Percentiles rank a stretch among this genome's conserved stretches.
These are phyloP conservation scores for Pulveroboletus sp. DNA, from an alignment of 768 basidiomycete species.

Conservation along the genomic window DNA sequence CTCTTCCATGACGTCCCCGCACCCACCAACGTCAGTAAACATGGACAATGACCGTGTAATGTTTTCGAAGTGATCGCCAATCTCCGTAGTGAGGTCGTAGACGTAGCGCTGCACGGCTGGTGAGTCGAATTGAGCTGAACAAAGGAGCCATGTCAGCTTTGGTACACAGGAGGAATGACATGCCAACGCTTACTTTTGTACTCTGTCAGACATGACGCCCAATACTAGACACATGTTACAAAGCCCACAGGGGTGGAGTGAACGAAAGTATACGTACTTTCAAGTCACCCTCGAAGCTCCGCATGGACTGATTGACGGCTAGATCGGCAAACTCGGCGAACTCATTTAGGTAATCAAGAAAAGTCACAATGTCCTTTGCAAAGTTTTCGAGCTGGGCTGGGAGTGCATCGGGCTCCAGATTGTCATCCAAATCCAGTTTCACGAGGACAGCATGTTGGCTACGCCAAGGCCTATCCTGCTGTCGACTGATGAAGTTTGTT, in stretches of 20 bases:
- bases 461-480: slow-evolving; percentile 30
- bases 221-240: slow-evolving; percentile 36
- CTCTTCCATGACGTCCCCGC: slow-evolving; percentile 6
- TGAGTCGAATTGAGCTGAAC: slow-evolving; percentile 44
- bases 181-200: slow-evolving; percentile 37
- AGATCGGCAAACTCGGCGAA: slow-evolving; percentile 55
- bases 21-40: slow-evolving; percentile 51
- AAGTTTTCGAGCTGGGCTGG: slow-evolving; percentile 42
- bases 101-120: slow-evolving; percentile 52
- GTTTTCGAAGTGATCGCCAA: slow-evolving; percentile 51
- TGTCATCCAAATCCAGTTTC: slow-evolving; percentile 35
- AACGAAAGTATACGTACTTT: slow-evolving; percentile 31
- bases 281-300: slow-evolving; percentile 18
- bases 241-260: neutral
- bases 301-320: slow-evolving; percentile 46
- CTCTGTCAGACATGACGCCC: slow-evolving; percentile 46
- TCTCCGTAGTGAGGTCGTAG: slow-evolving; percentile 46
- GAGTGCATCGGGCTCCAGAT: slow-evolving; percentile 45
- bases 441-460: slow-evolving; percentile 32
- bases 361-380: slow-evolving; percentile 45
- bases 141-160: slow-evolving; percentile 4
- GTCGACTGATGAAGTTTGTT: slow-evolving; percentile 32
- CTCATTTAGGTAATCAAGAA: slow-evolving; percentile 49
- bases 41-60: slow-evolving; percentile 42
- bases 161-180: neutral